Evolutionary conservation across 257 asterid genomes (phyloP).

Genomic region (Echium plantagineum): DNA sequence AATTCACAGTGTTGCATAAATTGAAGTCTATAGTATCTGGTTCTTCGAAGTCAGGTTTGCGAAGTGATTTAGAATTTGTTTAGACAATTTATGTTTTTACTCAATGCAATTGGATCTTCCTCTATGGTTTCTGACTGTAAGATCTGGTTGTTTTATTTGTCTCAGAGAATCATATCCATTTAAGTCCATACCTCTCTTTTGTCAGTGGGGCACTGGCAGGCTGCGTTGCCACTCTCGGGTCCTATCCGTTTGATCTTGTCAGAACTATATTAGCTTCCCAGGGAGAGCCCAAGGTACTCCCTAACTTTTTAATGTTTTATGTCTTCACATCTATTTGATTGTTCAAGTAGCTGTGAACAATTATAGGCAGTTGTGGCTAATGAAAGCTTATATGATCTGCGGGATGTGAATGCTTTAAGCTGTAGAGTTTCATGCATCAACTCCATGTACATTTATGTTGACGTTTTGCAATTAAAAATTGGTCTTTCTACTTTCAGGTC

Average conservation of each 20-base stretch:
- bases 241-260: conserved; percentile 91
- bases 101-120: no score
- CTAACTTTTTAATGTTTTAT: no score
- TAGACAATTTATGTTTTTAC: no score
- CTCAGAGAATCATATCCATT: conserved; percentile 72
- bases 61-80: no score
- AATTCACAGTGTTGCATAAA: conserved; percentile 68
- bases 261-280: conserved; percentile 96
- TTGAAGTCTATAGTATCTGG: conserved; percentile 76
- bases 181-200: conserved; percentile 77
- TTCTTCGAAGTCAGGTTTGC: conserved; percentile 73
- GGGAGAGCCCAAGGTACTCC: conserved; percentile 86
- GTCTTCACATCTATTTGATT: no score
- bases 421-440: no score
- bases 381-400: no score
- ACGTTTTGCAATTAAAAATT: conserved; percentile 13
- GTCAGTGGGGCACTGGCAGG: conserved; percentile 90
- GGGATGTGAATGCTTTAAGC: no score
- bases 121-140: conserved; percentile 6
- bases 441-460: background rate
- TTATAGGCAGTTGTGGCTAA: no score
- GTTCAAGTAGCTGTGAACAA: background rate
- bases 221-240: conserved; percentile 91
- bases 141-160: conserved; percentile 10
- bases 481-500: conserved; percentile 35